Percentiles rank a stretch among this genome's conserved stretches.
phyloP scores from a whole-genome alignment of 176 grass and related monocot species.

The Rhynchospora breviuscula region DNA sequence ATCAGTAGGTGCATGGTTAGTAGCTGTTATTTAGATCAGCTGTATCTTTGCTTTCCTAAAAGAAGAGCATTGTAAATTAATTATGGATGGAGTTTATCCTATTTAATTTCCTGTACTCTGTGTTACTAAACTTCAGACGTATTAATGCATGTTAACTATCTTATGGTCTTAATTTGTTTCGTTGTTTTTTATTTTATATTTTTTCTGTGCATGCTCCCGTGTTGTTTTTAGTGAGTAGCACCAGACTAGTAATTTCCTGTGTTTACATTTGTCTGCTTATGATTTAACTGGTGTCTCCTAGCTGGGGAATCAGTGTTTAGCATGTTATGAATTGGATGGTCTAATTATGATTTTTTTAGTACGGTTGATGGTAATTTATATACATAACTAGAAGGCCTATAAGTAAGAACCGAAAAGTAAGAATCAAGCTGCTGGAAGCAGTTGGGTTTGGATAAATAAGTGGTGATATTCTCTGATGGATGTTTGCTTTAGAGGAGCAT shows the following conservation, averaged over 20 bases:
- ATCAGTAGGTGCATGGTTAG: slow-evolving; percentile 42
- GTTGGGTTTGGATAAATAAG: not conserved
- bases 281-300: not conserved
- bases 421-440: slow-evolving; percentile 13
- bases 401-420: not conserved
- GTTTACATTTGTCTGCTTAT: not conserved
- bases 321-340: not conserved
- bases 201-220: not conserved
- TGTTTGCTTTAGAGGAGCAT: slow-evolving; percentile 20
- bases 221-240: not conserved
- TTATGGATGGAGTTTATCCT: slow-evolving; percentile 47
- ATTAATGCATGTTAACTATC: slow-evolving; percentile 34
- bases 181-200: not conserved
- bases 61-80: slow-evolving; percentile 70
- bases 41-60: slow-evolving; percentile 41
- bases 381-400: not conserved
- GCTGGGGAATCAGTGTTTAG: not conserved
- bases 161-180: not conserved
- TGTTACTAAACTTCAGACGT: slow-evolving; percentile 45
- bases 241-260: not conserved
- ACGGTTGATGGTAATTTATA: not conserved
- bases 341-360: not conserved
- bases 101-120: slow-evolving; percentile 33
- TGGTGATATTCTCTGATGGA: not conserved
- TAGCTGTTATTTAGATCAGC: slow-evolving; percentile 52